These are phyloP conservation scores for Colletotrichum sp. DNA, from an alignment of 2,329 filamentous ascomycete genomes.

Conservation along the genomic window DNA sequence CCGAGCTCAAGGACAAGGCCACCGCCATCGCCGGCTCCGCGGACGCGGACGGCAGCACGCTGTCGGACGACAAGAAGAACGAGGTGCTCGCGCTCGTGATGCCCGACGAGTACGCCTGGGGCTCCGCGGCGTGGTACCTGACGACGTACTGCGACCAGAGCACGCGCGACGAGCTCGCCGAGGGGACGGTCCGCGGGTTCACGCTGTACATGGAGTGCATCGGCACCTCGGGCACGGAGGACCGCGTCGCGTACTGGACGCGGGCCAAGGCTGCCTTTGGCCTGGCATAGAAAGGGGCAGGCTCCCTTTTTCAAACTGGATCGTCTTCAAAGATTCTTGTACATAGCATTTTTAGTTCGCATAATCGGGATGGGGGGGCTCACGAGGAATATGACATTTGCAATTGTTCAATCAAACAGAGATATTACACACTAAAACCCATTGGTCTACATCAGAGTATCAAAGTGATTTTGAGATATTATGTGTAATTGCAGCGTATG, in stretches of 20 bases:
- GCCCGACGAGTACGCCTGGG: conserved; percentile 59
- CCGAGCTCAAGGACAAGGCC: conserved; percentile 36
- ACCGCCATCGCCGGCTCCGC: conserved; percentile 32
- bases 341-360: not conserved
- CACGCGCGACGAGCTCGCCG: conserved; percentile 37
- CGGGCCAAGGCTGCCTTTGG: conserved; percentile 53
- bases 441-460: not conserved
- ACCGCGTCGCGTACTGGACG: conserved; percentile 45
- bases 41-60: conserved; percentile 25
- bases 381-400: not conserved
- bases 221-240: conserved; percentile 34
- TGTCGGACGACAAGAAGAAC: conserved; percentile 37
- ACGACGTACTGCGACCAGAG: conserved; percentile 43
- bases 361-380: not conserved
- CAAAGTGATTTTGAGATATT: not conserved
- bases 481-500: not conserved
- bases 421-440: not conserved
- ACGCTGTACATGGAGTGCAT: conserved; percentile 54
- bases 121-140: conserved; percentile 57
- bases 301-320: not conserved
- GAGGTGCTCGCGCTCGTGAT: conserved; percentile 49
- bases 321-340: not conserved
- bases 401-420: not conserved
- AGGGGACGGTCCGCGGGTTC: conserved; percentile 46
- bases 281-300: not conserved